Evolutionary conservation across 306 rosid genomes (phyloP), one percentile per base, ranked within the genome.

Genomic region (Sophora flavescens): DNA sequence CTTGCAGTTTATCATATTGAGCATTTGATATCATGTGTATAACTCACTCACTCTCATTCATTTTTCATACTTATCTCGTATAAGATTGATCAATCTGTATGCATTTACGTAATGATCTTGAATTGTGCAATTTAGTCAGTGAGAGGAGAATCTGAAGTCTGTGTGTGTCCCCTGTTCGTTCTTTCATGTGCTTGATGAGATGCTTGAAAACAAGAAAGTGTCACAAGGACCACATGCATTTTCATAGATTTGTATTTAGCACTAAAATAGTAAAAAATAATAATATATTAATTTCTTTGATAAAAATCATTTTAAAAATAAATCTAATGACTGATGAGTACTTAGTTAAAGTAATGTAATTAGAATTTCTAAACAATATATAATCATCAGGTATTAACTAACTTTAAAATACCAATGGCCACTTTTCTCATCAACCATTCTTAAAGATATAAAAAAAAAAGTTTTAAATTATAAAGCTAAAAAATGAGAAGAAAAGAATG

Each of bases 171-270:
- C 50, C 51, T 15, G 48, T 57, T 47, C 13, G 42, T 56, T 77
- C 75, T 54, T 53, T 57, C 7, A 56, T 53, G 74, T 62, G 77
- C 79, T 61, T 66, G 54, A 77, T 84, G 76, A 56, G 74, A 65
- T 75, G 69, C 52, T 75, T 72, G 71, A 79, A 68, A 72, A 39
- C 39, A 4, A 70, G 64, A 57, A 58, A 48, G 61, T 53, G 51
- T 44, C 58, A 59, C 30, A 57, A 39, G 52, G 73, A 50, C 42
- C 65, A 67, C 60, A 35, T 60, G 38, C 52, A 28, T 60, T 78
- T 53, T 68, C 28, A 59, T 38, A 6, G 33, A 70, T 73, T 78
- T 80, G 10, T 53, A 30, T 17, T 14, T 13, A 50, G 15, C 54
- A 68, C 35, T 66, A 39, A 80, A 65, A 38, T 18, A 22, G 22